phyloP scores from a whole-genome alignment of 768 basidiomycete species.

The Terana coerulea region DNA sequence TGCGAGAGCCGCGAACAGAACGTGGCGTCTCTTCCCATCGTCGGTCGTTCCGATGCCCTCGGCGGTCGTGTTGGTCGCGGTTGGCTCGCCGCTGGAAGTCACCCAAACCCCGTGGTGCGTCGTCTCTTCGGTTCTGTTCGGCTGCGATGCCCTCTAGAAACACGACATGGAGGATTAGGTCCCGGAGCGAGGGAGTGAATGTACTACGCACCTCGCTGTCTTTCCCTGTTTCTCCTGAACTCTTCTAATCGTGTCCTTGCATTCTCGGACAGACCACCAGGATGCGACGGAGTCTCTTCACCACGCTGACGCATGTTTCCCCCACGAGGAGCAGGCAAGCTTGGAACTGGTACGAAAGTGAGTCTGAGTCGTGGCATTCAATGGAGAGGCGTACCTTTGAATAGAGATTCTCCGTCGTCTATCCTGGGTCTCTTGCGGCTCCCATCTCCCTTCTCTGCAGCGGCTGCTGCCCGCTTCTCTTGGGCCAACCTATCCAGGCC shows the following conservation, averaged over 20 bases:
- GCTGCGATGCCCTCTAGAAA: slow-evolving; percentile 68
- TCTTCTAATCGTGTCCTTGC: slow-evolving; percentile 76
- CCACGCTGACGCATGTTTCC: slow-evolving; percentile 69
- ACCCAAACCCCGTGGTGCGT: slow-evolving; percentile 75
- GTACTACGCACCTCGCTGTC: slow-evolving; percentile 50
- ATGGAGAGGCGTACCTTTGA: slow-evolving; percentile 68
- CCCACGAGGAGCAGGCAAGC: slow-evolving; percentile 54
- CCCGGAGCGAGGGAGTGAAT: not conserved
- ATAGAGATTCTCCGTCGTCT: slow-evolving; percentile 60
- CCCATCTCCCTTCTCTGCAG: slow-evolving; percentile 37
- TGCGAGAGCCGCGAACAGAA: slow-evolving; percentile 44
- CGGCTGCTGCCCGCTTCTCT: slow-evolving; percentile 74
- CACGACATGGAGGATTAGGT: not conserved
- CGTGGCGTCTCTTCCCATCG: slow-evolving; percentile 64
- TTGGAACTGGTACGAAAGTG: slow-evolving; percentile 58
- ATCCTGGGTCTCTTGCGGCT: slow-evolving; percentile 66
- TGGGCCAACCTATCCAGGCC: slow-evolving; percentile 86
- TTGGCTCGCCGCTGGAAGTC: slow-evolving; percentile 95
- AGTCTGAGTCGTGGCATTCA: not conserved
- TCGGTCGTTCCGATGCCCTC: slow-evolving; percentile 22
- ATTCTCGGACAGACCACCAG: slow-evolving; percentile 79
- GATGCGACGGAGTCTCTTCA: slow-evolving; percentile 91
- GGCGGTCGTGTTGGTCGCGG: slow-evolving; percentile 46
- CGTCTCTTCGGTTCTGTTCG: slow-evolving; percentile 47
- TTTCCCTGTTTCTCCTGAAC: slow-evolving; percentile 64